phyloP scores from a whole-genome alignment of 768 basidiomycete species.

The Leccinum broughii region DNA sequence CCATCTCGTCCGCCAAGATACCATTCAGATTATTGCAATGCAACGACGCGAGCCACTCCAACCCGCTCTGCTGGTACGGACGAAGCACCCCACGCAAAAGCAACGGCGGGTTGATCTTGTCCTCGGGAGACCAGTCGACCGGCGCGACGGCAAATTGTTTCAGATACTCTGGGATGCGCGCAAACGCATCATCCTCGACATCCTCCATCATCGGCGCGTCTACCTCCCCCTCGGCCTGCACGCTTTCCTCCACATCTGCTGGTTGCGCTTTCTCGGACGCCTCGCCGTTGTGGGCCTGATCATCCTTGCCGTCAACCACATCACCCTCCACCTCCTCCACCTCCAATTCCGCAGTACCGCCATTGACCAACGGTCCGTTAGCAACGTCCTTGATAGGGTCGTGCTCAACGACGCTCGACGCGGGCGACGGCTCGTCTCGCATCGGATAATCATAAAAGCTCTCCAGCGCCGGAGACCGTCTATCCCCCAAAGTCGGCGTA shows the following conservation, averaged over 20 bases:
- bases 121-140: conserved; percentile 62
- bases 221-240: background rate
- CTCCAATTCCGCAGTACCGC: background rate
- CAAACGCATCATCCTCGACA: conserved; percentile 36
- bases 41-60: conserved; percentile 92
- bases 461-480: conserved; percentile 25
- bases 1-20: conserved; percentile 93
- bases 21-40: conserved; percentile 81
- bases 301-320: background rate
- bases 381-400: conserved; percentile 21
- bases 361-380: background rate
- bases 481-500: conserved; percentile 23
- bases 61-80: conserved; percentile 89
- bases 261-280: conserved; percentile 2
- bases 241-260: background rate
- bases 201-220: conserved; percentile 43
- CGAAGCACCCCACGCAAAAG: conserved; percentile 85
- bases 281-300: background rate
- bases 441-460: conserved; percentile 26
- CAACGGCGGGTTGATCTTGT: conserved; percentile 61
- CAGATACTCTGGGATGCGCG: conserved; percentile 50
- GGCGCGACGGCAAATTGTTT: conserved; percentile 71
- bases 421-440: conserved; percentile 27
- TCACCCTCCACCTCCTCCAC: background rate
- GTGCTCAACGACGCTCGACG: conserved; percentile 30